Evolutionary conservation across 2,329 filamentous ascomycete genomes (phyloP), one percentile per base, ranked within the genome.

Genomic region (Microsporum canis): DNA sequence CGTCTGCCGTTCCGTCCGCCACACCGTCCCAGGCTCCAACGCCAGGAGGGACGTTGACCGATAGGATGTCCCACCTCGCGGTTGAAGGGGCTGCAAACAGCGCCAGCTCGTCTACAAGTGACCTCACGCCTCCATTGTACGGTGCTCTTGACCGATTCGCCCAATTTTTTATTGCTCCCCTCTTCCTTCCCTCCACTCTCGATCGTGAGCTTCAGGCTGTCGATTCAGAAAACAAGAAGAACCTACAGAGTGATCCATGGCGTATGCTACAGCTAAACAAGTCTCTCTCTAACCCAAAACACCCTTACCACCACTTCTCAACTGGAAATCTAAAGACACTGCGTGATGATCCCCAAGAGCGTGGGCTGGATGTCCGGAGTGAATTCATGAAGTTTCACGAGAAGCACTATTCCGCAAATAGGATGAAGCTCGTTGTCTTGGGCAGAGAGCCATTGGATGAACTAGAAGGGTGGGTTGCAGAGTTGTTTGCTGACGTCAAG

Each of bases 211-310:
- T 96, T 64, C 85, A 83, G 66, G 91, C 91, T 0, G 91, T 96
- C 23, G 91, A 96, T 70, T 96, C 91, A 3, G 91, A 96, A 74
- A 95, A 96, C 77, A 96, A 96, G 81, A 96, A 96, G 82, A 96
- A 96, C 68, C 78, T 96, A 57, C 91, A 96, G 75, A 92, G 84
- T 71, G 91, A 96, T 70, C 82, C 83, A 61, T 96, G 91, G 90
- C 84, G 91, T 14, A 76, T 95, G 65, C 85, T 92, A 69, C 91
- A 96, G 75, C 80, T 96, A 29, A 88, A 89, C 71, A 95, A 95
- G 76, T 87, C 87, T 2, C 77, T 94, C n/a, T 89, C 90, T 1
- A 96, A 92, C 72, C 86, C 88, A 2, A 84, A 86, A 12, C 91
- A 96, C 69, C 91, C 91, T 0, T 95, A 88, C 72, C 89, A 89